Conservation (phyloP, 148 eudicot species). For the Mesembryanthemum crystallinum region DNA sequence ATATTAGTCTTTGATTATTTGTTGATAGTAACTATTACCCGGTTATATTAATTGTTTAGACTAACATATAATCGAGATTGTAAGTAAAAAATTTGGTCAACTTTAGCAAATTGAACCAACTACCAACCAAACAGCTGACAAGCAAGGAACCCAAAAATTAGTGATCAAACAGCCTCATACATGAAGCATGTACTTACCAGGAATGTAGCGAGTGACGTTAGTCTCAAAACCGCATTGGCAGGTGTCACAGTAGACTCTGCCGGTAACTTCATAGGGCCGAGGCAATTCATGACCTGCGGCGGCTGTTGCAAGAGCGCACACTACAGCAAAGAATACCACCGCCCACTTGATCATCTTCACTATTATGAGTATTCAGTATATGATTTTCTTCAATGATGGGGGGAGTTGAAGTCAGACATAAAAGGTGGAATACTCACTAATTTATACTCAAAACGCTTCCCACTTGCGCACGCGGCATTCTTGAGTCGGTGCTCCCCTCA, state of each 20-base stretch:
- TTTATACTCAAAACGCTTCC: too few relatives aligned
- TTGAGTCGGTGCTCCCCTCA: not conserved
- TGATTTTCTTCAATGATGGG: not conserved
- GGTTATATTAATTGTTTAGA: too few relatives aligned
- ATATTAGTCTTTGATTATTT: too few relatives aligned
- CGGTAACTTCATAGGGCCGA: constrained; percentile 37
- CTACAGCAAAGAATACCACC: not conserved
- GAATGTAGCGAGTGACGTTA: constrained; percentile 41
- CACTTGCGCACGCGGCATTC: not conserved
- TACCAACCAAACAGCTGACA: too few relatives aligned
- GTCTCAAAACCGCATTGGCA: constrained; percentile 81
- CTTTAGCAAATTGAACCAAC: too few relatives aligned
- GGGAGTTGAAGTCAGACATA: not conserved
- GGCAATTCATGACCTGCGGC: constrained; percentile 14
- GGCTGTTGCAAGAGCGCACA: constrained; percentile 25
- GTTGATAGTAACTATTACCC: too few relatives aligned
- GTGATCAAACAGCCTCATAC: too few relatives aligned
- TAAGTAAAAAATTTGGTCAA: too few relatives aligned
- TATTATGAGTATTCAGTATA: not conserved
- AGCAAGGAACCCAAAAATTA: too few relatives aligned
- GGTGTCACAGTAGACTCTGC: constrained; percentile 69
- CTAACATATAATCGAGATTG: too few relatives aligned
- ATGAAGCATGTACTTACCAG: too few relatives aligned
- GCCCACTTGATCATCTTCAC: constrained; percentile 14
- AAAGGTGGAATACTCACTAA: not conserved